Evolutionary conservation across 495 filamentous ascomycete species (phyloP), one percentile per base, ranked within the genome.

Genomic region (Penicillium goetzii): DNA sequence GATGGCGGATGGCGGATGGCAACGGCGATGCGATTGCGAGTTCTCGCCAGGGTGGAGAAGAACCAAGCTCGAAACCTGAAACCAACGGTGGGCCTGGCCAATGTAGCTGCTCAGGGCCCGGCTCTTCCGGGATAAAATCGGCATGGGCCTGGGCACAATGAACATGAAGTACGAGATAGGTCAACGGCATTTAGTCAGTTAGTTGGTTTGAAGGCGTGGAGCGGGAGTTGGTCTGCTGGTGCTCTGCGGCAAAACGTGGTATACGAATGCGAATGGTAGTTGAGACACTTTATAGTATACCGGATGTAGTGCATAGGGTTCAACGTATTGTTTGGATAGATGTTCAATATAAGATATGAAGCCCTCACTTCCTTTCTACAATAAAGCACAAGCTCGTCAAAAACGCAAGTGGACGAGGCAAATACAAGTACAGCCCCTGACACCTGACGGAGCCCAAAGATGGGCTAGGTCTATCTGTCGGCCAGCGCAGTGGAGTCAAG

Each of bases 51-150:
- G 10, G 56, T 43, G 28, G 56, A 25, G 15, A 45, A n/a, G 43
- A 55, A 36, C 52, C 30, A 55, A 55, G 52, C 52, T 50, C 45
- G 23, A 59, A 59, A 36, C 43, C 23, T 59, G 57, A 59, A 59
- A 51, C 57, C 17, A 47, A 32, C 43, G n/a, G 57, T 38, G 57
- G 57, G 32, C 28, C 57, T 47, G 56, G 17, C 1, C 25, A 58
- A 28, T 41, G 56, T 26, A 38, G 43, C 43, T 50, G 38, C 30
- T 59, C 11, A 26, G 43, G 15, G 19, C 30, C 28, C 28, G 43
- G n/a, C 14, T 38, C 41, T 33, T 17, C 28, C n/a, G 52, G 51
- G 19, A 26, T 21, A 56, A 21, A 38, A 15, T 57, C 32, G 55
- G 55, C 23, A 34, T 26, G 6, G 32, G 56, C 30, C 41, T 50